Conservation (phyloP, 495 filamentous ascomycete genomes). For the Trichoderma erinaceum region DNA sequence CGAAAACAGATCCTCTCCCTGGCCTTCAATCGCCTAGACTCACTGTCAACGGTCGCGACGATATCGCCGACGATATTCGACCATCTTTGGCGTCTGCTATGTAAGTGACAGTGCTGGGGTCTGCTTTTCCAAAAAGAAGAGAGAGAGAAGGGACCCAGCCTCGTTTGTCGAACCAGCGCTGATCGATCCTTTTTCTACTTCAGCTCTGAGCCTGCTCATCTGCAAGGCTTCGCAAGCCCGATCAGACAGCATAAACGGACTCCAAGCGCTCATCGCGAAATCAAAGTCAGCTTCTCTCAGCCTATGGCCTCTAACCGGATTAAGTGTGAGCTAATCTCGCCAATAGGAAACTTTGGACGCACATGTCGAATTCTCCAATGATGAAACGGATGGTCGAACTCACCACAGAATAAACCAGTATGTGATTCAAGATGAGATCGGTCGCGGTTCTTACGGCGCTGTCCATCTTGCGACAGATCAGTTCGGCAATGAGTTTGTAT, state of each 20-base stretch:
- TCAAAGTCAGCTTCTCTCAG: constrained; percentile 48
- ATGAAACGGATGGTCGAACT: constrained; percentile 67
- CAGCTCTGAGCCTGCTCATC: constrained; percentile 36
- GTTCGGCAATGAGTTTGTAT: constrained; percentile 87
- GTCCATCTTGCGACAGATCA: constrained; percentile 90
- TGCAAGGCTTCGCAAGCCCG: constrained; percentile 52
- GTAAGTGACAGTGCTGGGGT: neutral
- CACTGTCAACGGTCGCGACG: constrained; percentile 7
- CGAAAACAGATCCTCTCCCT: neutral
- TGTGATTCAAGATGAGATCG: constrained; percentile 89
- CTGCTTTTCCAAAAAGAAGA: no score
- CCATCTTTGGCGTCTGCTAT: constrained; percentile 8
- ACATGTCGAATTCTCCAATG: constrained; percentile 76
- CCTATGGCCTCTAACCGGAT: neutral
- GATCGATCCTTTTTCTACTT: neutral
- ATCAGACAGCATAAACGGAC: constrained; percentile 70
- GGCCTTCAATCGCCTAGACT: neutral
- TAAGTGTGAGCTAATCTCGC: constrained; percentile 25
- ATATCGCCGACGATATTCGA: neutral
- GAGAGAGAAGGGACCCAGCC: neutral
- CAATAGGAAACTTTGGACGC: constrained; percentile 85
- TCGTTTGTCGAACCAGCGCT: neutral
- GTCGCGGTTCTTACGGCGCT: constrained; percentile 88
- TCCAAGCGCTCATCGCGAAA: constrained; percentile 60
- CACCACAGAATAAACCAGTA: constrained; percentile 93